A percentile compares a stretch with the other conserved stretches of the same genome.
Conservation (phyloP, 257 asterid species). For the Solanum corneliomulleri region DNA sequence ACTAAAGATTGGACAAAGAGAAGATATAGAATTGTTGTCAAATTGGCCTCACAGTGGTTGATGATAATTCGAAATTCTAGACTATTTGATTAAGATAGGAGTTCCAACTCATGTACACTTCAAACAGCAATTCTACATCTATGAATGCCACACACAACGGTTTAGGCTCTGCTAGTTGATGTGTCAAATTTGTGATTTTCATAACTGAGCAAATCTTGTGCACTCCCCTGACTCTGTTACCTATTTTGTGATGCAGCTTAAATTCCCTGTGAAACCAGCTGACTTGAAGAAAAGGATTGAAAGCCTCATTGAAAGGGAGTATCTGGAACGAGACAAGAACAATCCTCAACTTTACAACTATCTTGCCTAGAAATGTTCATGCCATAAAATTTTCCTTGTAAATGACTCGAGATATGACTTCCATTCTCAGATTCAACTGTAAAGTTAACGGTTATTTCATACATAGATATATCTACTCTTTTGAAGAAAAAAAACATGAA, state of each 20-base stretch:
- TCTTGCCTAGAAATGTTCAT: not conserved
- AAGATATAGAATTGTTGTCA: not conserved
- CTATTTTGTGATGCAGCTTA: slow-evolving; percentile 45
- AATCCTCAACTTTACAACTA: not conserved
- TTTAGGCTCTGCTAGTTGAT: not conserved
- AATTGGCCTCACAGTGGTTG: not conserved
- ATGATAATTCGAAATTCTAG: not conserved
- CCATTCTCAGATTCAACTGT: not conserved
- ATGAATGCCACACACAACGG: not conserved
- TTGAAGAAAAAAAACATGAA: not conserved
- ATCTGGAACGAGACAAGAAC: slow-evolving; percentile 62
- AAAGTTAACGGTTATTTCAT: not conserved
- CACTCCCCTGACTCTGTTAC: not conserved
- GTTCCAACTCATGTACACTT: not conserved
- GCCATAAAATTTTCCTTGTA: not conserved
- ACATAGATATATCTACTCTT: not conserved
- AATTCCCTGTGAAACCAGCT: slow-evolving; percentile 89
- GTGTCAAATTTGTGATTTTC: not conserved
- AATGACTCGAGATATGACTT: not conserved
- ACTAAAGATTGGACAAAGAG: not conserved
- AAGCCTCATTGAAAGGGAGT: slow-evolving; percentile 91
- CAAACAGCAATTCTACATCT: not conserved
- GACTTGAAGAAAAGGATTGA: slow-evolving; percentile 97
- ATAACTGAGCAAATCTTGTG: not conserved
- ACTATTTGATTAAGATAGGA: not conserved